Evolutionary conservation across 306 rosid species (phyloP).

Genomic region (Rubus idaeus): DNA sequence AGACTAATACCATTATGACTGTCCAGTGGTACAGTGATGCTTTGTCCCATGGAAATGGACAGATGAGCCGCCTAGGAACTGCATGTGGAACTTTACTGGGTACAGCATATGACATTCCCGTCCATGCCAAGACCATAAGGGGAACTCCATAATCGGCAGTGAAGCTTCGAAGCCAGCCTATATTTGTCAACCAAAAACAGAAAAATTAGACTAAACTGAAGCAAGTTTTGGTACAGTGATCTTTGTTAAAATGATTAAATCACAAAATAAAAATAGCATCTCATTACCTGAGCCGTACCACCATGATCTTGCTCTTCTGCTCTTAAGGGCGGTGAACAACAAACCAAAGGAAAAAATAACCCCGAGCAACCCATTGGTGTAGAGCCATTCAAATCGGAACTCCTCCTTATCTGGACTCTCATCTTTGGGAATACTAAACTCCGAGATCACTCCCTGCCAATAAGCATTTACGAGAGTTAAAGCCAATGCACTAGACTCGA

Average conservation of each 20-base stretch:
- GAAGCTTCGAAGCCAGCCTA: slow-evolving; percentile 69
- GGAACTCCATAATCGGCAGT: slow-evolving; percentile 86
- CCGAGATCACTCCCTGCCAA: slow-evolving; percentile 67
- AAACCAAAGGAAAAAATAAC: slow-evolving; percentile 67
- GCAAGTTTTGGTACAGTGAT: neutral
- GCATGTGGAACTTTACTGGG: slow-evolving; percentile 61
- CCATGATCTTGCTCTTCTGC: slow-evolving; percentile 85
- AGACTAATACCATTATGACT: slow-evolving; percentile 50
- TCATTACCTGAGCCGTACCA: slow-evolving; percentile 61
- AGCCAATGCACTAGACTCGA: neutral
- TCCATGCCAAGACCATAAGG: slow-evolving; percentile 73
- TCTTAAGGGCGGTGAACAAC: slow-evolving; percentile 57
- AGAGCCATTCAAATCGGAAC: slow-evolving; percentile 60
- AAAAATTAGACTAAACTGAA: neutral
- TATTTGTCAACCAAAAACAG: neutral
- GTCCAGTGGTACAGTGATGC: slow-evolving; percentile 78
- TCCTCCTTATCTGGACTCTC: slow-evolving; percentile 42
- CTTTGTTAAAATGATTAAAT: neutral
- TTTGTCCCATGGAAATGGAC: slow-evolving; percentile 80
- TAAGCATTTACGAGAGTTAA: neutral
- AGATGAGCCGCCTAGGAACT: slow-evolving; percentile 74
- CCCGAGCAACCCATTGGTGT: slow-evolving; percentile 71
- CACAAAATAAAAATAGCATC: neutral
- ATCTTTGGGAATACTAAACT: slow-evolving; percentile 61
- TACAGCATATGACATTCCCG: slow-evolving; percentile 59